A percentile compares a stretch with the other conserved stretches of the same genome.
These are phyloP conservation scores for Oryza punctata DNA, from an alignment of 176 grass and related monocot species.

Conservation along the genomic window DNA sequence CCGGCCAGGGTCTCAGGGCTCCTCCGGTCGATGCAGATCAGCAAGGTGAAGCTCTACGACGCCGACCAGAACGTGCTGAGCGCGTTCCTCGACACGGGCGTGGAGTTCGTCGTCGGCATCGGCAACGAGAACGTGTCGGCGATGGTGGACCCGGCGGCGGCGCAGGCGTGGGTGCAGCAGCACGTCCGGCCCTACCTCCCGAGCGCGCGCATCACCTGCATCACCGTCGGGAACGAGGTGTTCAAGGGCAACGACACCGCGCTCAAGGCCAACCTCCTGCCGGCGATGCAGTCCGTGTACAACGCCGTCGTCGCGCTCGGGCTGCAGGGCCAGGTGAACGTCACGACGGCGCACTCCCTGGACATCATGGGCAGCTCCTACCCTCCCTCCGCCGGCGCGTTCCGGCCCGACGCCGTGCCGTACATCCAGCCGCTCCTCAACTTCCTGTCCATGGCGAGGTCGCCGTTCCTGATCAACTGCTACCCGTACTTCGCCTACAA, in stretches of 20 bases:
- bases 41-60: constrained; percentile 92
- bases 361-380: constrained; percentile 81
- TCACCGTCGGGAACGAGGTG: constrained; percentile 97
- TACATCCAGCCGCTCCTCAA: constrained; percentile 73
- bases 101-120: constrained; percentile 86
- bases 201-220: constrained; percentile 68
- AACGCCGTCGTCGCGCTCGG: constrained; percentile 49
- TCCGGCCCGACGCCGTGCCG: constrained; percentile 51
- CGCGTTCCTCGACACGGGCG: constrained; percentile 67
- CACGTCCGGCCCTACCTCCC: constrained; percentile 71
- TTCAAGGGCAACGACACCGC: constrained; percentile 76
- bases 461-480: constrained; percentile 86
- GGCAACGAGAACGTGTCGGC: constrained; percentile 74
- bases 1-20: constrained; percentile 57
- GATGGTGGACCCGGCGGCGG: constrained; percentile 56
- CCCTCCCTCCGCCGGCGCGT: constrained; percentile 77
- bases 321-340: constrained; percentile 60
- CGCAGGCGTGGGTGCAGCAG: constrained; percentile 71
- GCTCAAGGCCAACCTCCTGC: constrained; percentile 62
- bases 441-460: constrained; percentile 67
- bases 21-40: constrained; percentile 71
- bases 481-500: constrained; percentile 97
- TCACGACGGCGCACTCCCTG: constrained; percentile 80
- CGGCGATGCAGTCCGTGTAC: constrained; percentile 78
- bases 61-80: constrained; percentile 73